Conservation (phyloP, 2,329 filamentous ascomycete species). For the Arachnopeziza araneosa region DNA sequence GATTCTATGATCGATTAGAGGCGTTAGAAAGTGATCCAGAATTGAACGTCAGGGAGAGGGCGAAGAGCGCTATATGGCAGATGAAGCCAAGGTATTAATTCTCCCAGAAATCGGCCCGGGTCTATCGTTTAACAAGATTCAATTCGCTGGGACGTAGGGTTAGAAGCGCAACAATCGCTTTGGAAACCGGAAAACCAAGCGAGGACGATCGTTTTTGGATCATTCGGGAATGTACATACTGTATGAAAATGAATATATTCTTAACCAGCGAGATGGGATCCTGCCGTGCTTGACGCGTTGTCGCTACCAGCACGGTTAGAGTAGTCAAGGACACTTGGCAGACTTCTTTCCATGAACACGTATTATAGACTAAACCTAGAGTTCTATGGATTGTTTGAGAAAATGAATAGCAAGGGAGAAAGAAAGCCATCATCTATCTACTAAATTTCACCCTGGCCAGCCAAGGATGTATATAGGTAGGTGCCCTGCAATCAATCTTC, state of each 20-base stretch:
- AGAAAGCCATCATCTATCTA: too few species aligned
- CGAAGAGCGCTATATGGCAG: slow-evolving; percentile 72
- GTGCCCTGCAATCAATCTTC: too few species aligned
- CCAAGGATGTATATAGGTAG: too few species aligned
- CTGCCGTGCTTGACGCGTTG: not conserved
- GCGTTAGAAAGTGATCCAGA: slow-evolving; percentile 63
- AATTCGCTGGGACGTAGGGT: not conserved
- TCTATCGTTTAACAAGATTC: not conserved
- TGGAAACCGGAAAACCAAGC: not conserved
- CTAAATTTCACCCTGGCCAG: too few species aligned
- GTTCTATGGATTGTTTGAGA: too few species aligned
- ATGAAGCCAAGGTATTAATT: slow-evolving; percentile 40
- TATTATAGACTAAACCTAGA: too few species aligned
- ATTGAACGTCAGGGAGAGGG: slow-evolving; percentile 76
- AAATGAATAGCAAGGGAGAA: too few species aligned
- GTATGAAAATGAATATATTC: not conserved
- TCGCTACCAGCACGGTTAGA: not conserved
- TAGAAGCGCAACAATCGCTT: not conserved
- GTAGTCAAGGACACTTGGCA: not conserved
- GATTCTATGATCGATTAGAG: slow-evolving; percentile 63
- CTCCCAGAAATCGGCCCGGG: not conserved
- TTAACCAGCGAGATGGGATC: not conserved
- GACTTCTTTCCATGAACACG: too few species aligned
- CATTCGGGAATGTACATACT: not conserved
- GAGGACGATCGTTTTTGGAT: not conserved